Evolutionary conservation across 2,329 filamentous ascomycete genomes (phyloP).

Genomic region (Ophiostoma himal-ulmi): DNA sequence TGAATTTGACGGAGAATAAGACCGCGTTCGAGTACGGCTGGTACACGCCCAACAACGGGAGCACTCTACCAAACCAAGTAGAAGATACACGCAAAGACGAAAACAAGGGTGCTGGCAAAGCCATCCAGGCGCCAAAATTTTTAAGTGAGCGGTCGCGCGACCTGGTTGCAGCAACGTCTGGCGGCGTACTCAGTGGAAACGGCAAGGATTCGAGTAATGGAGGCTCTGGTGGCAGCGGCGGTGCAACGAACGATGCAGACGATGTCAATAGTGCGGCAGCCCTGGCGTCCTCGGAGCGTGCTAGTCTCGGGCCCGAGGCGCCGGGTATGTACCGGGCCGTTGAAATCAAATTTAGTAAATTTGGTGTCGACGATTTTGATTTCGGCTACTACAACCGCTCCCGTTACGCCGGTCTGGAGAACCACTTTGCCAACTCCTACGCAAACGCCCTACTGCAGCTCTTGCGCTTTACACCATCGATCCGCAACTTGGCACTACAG

Average conservation of each 20-base stretch:
- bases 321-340: slow-evolving; percentile 87
- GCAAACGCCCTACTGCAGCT: slow-evolving; percentile 88
- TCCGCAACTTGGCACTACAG: slow-evolving; percentile 81
- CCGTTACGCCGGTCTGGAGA: slow-evolving; percentile 83
- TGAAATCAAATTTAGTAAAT: slow-evolving; percentile 98
- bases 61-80: slow-evolving; percentile 71
- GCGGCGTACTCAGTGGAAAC: slow-evolving; percentile 12
- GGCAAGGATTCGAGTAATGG: background rate
- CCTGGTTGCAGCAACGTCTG: background rate
- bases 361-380: slow-evolving; percentile 98
- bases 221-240: slow-evolving; percentile 31
- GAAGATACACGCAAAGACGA: slow-evolving; percentile 66
- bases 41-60: slow-evolving; percentile 71
- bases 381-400: slow-evolving; percentile 97
- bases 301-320: slow-evolving; percentile 72
- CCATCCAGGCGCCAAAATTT: slow-evolving; percentile 78
- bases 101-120: slow-evolving; percentile 46
- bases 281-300: slow-evolving; percentile 62
- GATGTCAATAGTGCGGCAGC: slow-evolving; percentile 44
- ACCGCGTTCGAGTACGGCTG: slow-evolving; percentile 68
- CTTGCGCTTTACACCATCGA: slow-evolving; percentile 79
- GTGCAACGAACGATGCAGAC: slow-evolving; percentile 35
- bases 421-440: slow-evolving; percentile 94
- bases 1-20: slow-evolving; percentile 61
- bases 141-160: slow-evolving; percentile 87